A percentile compares a stretch with the other conserved stretches of the same genome.
Evolutionary conservation across 495 filamentous ascomycete species (phyloP).

Genomic region (Pseudoneurospora amorphoporcata): DNA sequence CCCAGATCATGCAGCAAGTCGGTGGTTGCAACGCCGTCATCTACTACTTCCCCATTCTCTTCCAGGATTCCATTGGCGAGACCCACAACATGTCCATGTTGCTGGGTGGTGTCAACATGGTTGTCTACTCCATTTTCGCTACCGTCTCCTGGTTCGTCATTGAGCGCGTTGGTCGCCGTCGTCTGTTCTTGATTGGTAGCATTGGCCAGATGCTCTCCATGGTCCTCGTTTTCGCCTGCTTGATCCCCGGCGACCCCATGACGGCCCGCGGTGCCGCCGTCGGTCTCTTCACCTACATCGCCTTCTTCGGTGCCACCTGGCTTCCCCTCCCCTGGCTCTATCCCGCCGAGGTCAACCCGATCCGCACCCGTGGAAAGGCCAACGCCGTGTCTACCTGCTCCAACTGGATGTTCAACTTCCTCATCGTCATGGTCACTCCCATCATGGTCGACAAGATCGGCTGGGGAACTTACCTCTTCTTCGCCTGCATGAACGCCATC

Average conservation of each 20-base stretch:
- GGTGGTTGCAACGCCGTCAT: slow-evolving; percentile 71
- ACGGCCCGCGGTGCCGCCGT: slow-evolving; percentile 62
- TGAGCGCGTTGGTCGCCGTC: slow-evolving; percentile 61
- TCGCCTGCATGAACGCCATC: slow-evolving; percentile 56
- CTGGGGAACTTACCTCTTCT: slow-evolving; percentile 76
- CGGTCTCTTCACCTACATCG: slow-evolving; percentile 72
- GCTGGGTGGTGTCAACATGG: slow-evolving; percentile 70
- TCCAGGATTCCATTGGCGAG: slow-evolving; percentile 52
- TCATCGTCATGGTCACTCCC: slow-evolving; percentile 73
- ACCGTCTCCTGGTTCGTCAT: slow-evolving; percentile 76
- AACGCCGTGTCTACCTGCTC: slow-evolving; percentile 67
- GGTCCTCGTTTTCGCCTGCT: slow-evolving; percentile 62
- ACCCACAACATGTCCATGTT: slow-evolving; percentile 52
- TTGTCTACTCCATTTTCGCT: slow-evolving; percentile 67
- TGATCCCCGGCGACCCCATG: slow-evolving; percentile 47
- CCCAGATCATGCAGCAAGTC: slow-evolving; percentile 72
- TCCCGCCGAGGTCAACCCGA: slow-evolving; percentile 61
- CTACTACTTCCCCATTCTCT: slow-evolving; percentile 74
- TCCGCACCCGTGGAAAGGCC: slow-evolving; percentile 63
- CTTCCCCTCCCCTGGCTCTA: slow-evolving; percentile 59
- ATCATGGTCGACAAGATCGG: slow-evolving; percentile 56
- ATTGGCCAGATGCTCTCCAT: slow-evolving; percentile 61
- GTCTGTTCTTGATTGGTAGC: slow-evolving; percentile 60
- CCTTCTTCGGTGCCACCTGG: slow-evolving; percentile 66
- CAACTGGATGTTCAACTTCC: slow-evolving; percentile 77